Conservation (phyloP, 2,329 filamentous ascomycete species). For the Calonectria henricotiae region DNA sequence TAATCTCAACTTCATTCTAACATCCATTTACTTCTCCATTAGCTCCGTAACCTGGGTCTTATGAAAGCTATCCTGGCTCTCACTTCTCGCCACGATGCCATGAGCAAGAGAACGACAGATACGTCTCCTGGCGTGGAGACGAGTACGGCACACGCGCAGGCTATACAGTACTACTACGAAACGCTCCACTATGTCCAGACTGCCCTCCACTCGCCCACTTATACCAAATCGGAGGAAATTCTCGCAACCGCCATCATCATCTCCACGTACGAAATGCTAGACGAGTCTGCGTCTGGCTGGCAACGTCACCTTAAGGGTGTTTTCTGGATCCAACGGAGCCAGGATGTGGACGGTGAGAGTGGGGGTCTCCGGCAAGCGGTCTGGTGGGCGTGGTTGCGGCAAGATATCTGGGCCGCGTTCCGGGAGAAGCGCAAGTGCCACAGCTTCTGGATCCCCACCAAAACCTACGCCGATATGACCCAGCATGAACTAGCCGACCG, state of each 20-base stretch:
- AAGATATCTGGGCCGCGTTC: slow-evolving; percentile 77
- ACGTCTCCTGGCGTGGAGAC: slow-evolving; percentile 22
- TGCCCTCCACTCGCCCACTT: slow-evolving; percentile 72
- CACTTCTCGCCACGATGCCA: slow-evolving; percentile 34
- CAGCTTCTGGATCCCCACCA: slow-evolving; percentile 72
- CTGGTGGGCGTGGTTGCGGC: slow-evolving; percentile 77
- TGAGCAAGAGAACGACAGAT: slow-evolving; percentile 30
- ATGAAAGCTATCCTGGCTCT: slow-evolving; percentile 40
- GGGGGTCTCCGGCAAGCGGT: slow-evolving; percentile 71
- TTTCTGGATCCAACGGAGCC: slow-evolving; percentile 77
- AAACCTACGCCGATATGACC: slow-evolving; percentile 64
- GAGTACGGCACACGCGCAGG: slow-evolving; percentile 32
- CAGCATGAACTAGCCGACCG: slow-evolving; percentile 70
- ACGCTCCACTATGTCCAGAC: slow-evolving; percentile 75
- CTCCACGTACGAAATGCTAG: slow-evolving; percentile 78
- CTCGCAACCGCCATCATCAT: slow-evolving; percentile 74
- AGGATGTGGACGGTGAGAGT: slow-evolving; percentile 73
- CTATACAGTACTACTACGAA: slow-evolving; percentile 73
- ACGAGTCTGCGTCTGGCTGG: slow-evolving; percentile 70
- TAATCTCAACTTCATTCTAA: not conserved
- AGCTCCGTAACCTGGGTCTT: slow-evolving; percentile 37
- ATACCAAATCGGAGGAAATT: slow-evolving; percentile 72
- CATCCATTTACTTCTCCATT: not conserved
- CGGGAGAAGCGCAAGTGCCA: slow-evolving; percentile 70
- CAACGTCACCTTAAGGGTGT: slow-evolving; percentile 76